A percentile compares a stretch with the other conserved stretches of the same genome.
Conservation (phyloP, 148 eudicot species). For the Diospyros lotus region DNA sequence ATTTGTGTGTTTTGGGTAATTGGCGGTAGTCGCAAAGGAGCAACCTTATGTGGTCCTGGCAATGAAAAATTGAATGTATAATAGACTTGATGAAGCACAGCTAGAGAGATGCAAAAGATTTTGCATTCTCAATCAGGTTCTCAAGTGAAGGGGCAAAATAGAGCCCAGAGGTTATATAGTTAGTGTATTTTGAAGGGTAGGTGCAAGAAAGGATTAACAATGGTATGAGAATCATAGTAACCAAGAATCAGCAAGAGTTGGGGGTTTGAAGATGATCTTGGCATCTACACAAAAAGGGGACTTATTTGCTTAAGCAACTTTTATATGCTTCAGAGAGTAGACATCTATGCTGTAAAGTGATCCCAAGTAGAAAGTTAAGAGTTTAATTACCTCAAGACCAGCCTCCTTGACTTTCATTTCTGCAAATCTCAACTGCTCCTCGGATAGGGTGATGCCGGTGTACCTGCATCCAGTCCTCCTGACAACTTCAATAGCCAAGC, state of each 20-base stretch:
- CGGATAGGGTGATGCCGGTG: slow-evolving; percentile 87
- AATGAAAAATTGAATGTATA: background rate
- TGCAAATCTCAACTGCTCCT: slow-evolving; percentile 76
- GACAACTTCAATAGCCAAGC: slow-evolving; percentile 86
- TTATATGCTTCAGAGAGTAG: background rate
- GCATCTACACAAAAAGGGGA: too few relatives aligned
- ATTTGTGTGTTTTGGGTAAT: slow-evolving; percentile 47
- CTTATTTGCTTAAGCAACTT: background rate
- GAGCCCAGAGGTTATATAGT: too few relatives aligned
- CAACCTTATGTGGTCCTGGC: slow-evolving; percentile 69
- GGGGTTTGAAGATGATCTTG: background rate
- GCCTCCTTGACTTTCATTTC: slow-evolving; percentile 75
- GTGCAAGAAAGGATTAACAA: too few relatives aligned
- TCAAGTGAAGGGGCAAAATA: background rate
- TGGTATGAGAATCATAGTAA: too few relatives aligned
- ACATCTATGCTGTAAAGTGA: background rate
- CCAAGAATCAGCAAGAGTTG: background rate
- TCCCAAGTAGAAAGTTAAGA: background rate
- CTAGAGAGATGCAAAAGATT: background rate
- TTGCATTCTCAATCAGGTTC: background rate
- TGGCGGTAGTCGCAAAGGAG: slow-evolving; percentile 87
- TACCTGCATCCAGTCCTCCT: slow-evolving; percentile 87
- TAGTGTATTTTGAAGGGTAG: too few relatives aligned
- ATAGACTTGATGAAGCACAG: background rate
- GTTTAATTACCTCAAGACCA: slow-evolving; percentile 63